These are phyloP conservation scores for Botryosphaeria dothidea DNA, from an alignment of 2,329 filamentous ascomycete species.

Conservation along the genomic window DNA sequence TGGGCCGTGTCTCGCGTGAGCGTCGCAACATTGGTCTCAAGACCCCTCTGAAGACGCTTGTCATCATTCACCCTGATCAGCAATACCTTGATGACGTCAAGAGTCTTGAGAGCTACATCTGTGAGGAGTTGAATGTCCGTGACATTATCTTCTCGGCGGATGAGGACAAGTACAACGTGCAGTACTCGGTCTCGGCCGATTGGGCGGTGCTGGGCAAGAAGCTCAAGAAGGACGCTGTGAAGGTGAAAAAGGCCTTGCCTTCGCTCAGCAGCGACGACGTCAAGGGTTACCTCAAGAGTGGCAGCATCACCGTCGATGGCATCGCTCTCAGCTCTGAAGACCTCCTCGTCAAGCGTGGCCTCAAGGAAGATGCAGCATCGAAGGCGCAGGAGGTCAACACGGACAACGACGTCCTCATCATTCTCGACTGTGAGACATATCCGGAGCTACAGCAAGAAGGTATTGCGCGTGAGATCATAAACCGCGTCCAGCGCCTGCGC, in stretches of 20 bases:
- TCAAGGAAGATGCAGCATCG: constrained; percentile 71
- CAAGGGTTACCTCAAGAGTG: constrained; percentile 71
- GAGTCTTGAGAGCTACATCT: constrained; percentile 83
- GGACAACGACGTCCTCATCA: constrained; percentile 85
- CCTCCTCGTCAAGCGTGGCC: constrained; percentile 75
- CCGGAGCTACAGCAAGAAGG: constrained; percentile 87
- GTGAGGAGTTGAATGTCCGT: constrained; percentile 87
- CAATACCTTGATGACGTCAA: constrained; percentile 85
- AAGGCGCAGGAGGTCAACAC: constrained; percentile 83
- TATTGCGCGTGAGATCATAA: constrained; percentile 86
- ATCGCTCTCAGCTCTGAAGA: constrained; percentile 82
- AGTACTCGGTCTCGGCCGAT: constrained; percentile 86
- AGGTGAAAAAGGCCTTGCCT: constrained; percentile 88
- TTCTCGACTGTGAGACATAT: constrained; percentile 81
- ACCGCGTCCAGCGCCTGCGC: constrained; percentile 85
- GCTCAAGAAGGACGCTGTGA: constrained; percentile 89
- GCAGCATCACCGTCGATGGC: constrained; percentile 79
- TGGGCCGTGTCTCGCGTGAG: constrained; percentile 83
- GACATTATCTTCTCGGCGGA: constrained; percentile 83
- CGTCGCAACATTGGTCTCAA: constrained; percentile 82
- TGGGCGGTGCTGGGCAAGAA: constrained; percentile 97
- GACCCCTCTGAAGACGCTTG: constrained; percentile 83
- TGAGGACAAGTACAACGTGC: constrained; percentile 87
- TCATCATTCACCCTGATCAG: constrained; percentile 82
- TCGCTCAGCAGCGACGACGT: constrained; percentile 77